Evolutionary conservation across 2,329 filamentous ascomycete genomes (phyloP).

Genomic region (Fusarium poae): DNA sequence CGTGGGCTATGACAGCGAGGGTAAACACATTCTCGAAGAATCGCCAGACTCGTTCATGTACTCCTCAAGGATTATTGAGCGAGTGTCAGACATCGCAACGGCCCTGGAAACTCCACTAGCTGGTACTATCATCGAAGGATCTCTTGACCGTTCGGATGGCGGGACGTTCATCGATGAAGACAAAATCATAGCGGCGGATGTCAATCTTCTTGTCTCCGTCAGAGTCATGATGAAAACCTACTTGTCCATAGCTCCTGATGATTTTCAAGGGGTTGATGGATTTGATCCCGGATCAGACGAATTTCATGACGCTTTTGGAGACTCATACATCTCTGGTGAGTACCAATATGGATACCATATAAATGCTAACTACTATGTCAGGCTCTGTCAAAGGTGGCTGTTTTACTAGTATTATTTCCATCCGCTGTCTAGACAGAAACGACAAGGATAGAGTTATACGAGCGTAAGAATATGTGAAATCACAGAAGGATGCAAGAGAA

Average conservation of each 20-base stretch:
- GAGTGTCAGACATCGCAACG: not conserved
- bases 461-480: not conserved
- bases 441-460: not conserved
- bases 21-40: not conserved
- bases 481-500: not conserved
- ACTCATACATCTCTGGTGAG: slow-evolving; percentile 9
- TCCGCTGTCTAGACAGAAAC: not conserved
- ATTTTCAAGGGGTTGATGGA: not conserved
- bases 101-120: slow-evolving; percentile 14
- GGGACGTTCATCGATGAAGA: slow-evolving; percentile 5
- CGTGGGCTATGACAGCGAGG: not conserved
- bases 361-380: not conserved
- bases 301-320: slow-evolving; percentile 11
- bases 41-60: not conserved
- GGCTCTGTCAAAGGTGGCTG: slow-evolving; percentile 24
- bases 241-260: not conserved
- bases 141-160: not conserved
- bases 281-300: not conserved
- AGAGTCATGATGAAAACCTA: slow-evolving; percentile 19
- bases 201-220: slow-evolving; percentile 19
- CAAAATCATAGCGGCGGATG: slow-evolving; percentile 21
- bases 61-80: not conserved
- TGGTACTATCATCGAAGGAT: slow-evolving; percentile 14
- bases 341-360: rapidly evolving
- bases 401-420: slow-evolving; percentile 11